Evolutionary conservation across 2,329 filamentous ascomycete genomes (phyloP), one percentile per base, ranked within the genome.

Genomic region (Sporothrix inflata): DNA sequence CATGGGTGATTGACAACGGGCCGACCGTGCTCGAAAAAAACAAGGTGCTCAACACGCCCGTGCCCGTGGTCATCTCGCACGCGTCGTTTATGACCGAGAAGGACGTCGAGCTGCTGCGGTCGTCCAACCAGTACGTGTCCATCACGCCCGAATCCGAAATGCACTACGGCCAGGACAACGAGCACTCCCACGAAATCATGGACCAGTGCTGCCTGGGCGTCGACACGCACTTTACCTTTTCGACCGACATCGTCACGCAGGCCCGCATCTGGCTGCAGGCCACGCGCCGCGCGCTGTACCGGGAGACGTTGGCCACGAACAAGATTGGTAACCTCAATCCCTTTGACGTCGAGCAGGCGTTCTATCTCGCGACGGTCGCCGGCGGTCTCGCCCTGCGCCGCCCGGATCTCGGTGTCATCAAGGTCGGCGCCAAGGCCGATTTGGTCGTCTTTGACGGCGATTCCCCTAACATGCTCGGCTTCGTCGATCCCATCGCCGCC

Each of bases 121-220:
- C 57, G 19, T 21, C 57, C 57, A 61, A 61, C 57, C 57, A 61
- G 57, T 61, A 61, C 57, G 57, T 61, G 30, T 61, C 57, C 57
- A 61, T 61, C 57, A 61, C 57, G 30, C 57, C 57, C 30, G 57
- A 61, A 19, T 61, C 57, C 14, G 57, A 61, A 19, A 61, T 61
- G 57, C 57, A 61, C 57, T 61, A 61, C 27, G 57, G 57, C 57
- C 57, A 61, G 30, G 57, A 61, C 30, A 38, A 61, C 34, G 57
- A 61, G n/a, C 57, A 61, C 57, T 21, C 19, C 34, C 57, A 61
- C 57, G 19, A 40, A 8, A 40, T 40, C 16, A 14, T 61, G 30
- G 57, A 61, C 30, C 57, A 61, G 57, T 61, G 57, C 57, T 38
- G 30, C 16, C 16, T 61, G 7, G 57, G 57, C 4, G 57, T 61